Base-by-base conservation (phyloP, 306 rosid genomes). In the Crataegus laevigata region DNA sequence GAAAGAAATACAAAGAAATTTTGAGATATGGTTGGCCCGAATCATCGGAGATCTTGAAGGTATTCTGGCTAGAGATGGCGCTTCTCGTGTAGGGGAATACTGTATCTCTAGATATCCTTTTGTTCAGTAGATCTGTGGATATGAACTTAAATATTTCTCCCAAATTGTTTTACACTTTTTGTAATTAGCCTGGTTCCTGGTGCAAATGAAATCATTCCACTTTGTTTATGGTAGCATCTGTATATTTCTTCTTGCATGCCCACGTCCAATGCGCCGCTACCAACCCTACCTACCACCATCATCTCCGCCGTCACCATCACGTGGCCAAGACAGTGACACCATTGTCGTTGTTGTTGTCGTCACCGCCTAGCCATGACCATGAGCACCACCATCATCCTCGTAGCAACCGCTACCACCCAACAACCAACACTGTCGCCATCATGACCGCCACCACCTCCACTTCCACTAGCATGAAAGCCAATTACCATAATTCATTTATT, bases 21-120 rank as follows among this genome's bases (percentile, higher is more conserved):
- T 92, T 73, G 98, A 92, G 89, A 90, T 90, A 82, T 92, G 92
- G 98, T 73, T 92, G 90, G 98, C 98, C 69, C 86, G 97, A 86
- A 90, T 92, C 64, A 92, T 86, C 50, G 97, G 97, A 7, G 97
- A 92, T 86, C 92, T 92, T 40, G 96, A 92, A 75, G 97, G 97
- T 58, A 86, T 90, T 83, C 86, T 92, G 4, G 89, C 97, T 42
- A 84, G 96, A 52, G 93, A 90, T 9, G 97, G 97, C 50, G 87
- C 92, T 29, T 88, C 97, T 34, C 85, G 91, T n/a, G 89, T 87
- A 43, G 85, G 88, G 82, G 97, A 90, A 25, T 90, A 82, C 80
- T 92, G 84, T 72, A 52, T 88, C 52, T 87, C 97, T 59, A 83
- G 94, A 74, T 84, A 88, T 59, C 97, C 97, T 75, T 87, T 90